Evolutionary conservation across 225 moss, liverwort and hornwort species (phyloP).

Genomic region (Polytrichum formosum): DNA sequence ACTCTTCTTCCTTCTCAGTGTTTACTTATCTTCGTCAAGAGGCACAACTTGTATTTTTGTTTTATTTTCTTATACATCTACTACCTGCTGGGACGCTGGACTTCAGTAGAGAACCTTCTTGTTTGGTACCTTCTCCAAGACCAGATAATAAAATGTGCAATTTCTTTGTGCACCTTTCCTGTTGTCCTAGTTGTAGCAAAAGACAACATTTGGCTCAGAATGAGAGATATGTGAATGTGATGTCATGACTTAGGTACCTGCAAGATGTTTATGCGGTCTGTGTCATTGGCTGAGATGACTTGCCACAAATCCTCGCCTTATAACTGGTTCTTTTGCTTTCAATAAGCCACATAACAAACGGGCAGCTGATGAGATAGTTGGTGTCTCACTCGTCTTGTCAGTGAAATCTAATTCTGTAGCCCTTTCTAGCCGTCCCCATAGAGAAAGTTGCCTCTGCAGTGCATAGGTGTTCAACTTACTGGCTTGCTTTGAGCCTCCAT

Average conservation of each 20-base stretch:
- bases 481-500: constrained; percentile 82
- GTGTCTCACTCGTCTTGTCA: constrained; percentile 50
- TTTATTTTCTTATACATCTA: too few relatives aligned
- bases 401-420: constrained; percentile 55
- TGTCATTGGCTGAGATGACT: constrained; percentile 96
- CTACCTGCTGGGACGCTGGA: too few relatives aligned
- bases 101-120: too few relatives aligned
- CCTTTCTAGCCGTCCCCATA: constrained; percentile 72
- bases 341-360: constrained; percentile 85
- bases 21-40: too few relatives aligned
- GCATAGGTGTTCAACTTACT: constrained; percentile 89
- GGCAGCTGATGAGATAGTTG: constrained; percentile 83
- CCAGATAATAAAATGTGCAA: too few relatives aligned
- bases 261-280: constrained; percentile 87
- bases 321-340: constrained; percentile 82
- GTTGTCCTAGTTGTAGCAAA: too few relatives aligned
- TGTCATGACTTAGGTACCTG: constrained; percentile 37
- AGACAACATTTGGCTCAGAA: too few relatives aligned
- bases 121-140: too few relatives aligned
- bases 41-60: too few relatives aligned
- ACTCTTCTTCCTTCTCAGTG: too few relatives aligned
- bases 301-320: constrained; percentile 96
- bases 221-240: too few relatives aligned
- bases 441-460: constrained; percentile 87
- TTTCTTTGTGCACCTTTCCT: too few relatives aligned